Evolutionary conservation across 2,329 filamentous ascomycete genomes (phyloP), one percentile per base, ranked within the genome.

Genomic region (Coniella vitis): DNA sequence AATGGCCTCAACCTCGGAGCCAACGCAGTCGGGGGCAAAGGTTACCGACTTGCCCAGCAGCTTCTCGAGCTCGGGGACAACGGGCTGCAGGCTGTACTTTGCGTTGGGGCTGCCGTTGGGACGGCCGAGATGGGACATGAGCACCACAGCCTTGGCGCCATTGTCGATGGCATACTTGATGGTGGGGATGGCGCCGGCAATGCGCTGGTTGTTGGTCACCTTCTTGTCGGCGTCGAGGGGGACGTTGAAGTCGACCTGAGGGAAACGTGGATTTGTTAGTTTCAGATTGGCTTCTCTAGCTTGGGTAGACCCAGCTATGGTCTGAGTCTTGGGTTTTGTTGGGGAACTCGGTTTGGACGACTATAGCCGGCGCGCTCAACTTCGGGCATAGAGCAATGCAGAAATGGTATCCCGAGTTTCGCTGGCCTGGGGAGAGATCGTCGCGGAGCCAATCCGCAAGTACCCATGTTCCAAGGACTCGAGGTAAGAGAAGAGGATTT

Each of bases 51-150:
- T 89, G 65, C 78, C 75, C 21, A 95, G 79, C 48, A 91, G 82
- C 78, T 91, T 90, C 83, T 95, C 87, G 48, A 96, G 84, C 75
- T 94, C 89, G 56, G 87, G 75, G 29, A 93, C 86, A 56, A 98
- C 88, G 54, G 91, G 90, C 77, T 90, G 83, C 65, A 98, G 78
- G 64, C 87, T 94, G 83, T 93, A 98, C 77, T 98, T 97, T 59
- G 81, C 70, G 74, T 95, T 95, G 65, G 73, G 75, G 69, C 89
- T 83, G 68, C 93, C 93, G 66, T 97, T 87, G 56, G 93, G 93
- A 47, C 93, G 91, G 63, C 93, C 93, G 55, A 98, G 86, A 72
- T 98, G 93, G 65, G 91, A 97, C 93, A 98, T 98, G 67, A 98
- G 81, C 63, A 97, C 74, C 54, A 98, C 90, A 43, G 90, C 77